These are phyloP conservation scores for Leucosporidium scottii DNA, from an alignment of 768 basidiomycete genomes.

Conservation along the genomic window DNA sequence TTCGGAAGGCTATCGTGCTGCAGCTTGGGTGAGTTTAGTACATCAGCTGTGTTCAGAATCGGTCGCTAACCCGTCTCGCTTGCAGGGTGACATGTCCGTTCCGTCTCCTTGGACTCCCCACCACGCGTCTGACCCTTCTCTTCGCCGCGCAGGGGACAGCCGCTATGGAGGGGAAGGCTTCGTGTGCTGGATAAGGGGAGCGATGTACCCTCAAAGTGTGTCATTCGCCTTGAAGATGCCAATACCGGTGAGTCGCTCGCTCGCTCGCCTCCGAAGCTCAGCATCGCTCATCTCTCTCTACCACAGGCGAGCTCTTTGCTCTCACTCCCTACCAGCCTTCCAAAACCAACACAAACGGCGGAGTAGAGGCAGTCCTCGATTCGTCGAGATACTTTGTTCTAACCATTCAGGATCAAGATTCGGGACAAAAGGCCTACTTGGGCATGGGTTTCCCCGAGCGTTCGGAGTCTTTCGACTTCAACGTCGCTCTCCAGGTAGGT, in stretches of 20 bases:
- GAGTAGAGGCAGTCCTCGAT: constrained; percentile 34
- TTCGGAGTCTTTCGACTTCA: constrained; percentile 36
- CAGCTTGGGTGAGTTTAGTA: constrained; percentile 26
- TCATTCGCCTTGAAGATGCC: constrained; percentile 34
- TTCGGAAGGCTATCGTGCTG: constrained; percentile 35
- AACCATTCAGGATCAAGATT: constrained; percentile 32
- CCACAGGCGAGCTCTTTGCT: constrained; percentile 35
- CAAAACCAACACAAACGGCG: constrained; percentile 29
- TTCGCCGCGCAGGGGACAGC: constrained; percentile 15
- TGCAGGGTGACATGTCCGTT: constrained; percentile 6
- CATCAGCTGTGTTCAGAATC: background rate
- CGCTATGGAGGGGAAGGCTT: constrained; percentile 36
- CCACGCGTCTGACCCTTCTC: background rate
- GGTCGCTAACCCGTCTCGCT: background rate
- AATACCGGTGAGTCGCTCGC: constrained; percentile 27
- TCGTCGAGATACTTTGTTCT: constrained; percentile 34
- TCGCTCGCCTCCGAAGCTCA: no score
- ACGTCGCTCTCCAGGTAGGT: constrained; percentile 36
- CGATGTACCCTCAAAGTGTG: constrained; percentile 19
- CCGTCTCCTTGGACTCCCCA: background rate
- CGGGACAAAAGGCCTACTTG: constrained; percentile 21
- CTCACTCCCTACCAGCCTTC: constrained; percentile 29
- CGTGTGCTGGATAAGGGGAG: constrained; percentile 31
- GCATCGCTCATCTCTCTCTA: no score
- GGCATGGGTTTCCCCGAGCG: constrained; percentile 40